These are phyloP conservation scores for Grosmannia clavigera DNA, from an alignment of 2,329 filamentous ascomycete species.

Conservation along the genomic window DNA sequence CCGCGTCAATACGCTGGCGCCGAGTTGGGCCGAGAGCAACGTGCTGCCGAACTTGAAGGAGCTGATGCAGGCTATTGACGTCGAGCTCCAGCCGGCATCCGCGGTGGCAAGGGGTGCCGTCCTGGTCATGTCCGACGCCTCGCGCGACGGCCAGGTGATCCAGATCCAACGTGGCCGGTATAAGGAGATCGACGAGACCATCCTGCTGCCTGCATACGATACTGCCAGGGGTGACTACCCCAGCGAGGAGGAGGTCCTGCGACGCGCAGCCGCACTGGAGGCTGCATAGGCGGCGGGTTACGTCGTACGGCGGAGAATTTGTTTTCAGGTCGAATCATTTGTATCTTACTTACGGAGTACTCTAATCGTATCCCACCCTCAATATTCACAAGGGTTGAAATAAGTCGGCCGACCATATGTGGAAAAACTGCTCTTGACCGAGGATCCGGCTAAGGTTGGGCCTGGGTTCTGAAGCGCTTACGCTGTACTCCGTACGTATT, in stretches of 20 bases:
- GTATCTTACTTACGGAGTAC: too few relatives aligned
- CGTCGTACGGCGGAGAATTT: too few relatives aligned
- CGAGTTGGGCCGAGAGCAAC: conserved; percentile 1
- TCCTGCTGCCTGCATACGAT: background rate
- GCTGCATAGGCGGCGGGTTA: background rate
- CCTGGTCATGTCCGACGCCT: background rate
- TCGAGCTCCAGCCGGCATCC: background rate
- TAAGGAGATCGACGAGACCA: conserved; percentile 1
- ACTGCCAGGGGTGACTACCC: background rate
- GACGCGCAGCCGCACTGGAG: background rate
- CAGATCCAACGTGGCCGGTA: conserved; percentile 1
- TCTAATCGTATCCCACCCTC: too few relatives aligned
- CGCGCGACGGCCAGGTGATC: background rate
- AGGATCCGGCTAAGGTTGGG: too few relatives aligned
- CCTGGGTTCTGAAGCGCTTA: too few relatives aligned
- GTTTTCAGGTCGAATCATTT: too few relatives aligned
- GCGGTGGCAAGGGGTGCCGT: background rate
- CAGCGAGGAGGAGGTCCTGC: background rate
- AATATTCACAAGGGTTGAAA: too few relatives aligned
- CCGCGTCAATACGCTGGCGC: conserved; percentile 1
- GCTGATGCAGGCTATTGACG: background rate
- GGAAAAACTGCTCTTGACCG: too few relatives aligned
- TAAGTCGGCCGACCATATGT: too few relatives aligned
- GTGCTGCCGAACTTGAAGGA: background rate
- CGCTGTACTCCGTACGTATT: too few relatives aligned